Evolutionary conservation across 495 filamentous ascomycete genomes (phyloP), one percentile per base, ranked within the genome.

Genomic region (Halenospora varia): DNA sequence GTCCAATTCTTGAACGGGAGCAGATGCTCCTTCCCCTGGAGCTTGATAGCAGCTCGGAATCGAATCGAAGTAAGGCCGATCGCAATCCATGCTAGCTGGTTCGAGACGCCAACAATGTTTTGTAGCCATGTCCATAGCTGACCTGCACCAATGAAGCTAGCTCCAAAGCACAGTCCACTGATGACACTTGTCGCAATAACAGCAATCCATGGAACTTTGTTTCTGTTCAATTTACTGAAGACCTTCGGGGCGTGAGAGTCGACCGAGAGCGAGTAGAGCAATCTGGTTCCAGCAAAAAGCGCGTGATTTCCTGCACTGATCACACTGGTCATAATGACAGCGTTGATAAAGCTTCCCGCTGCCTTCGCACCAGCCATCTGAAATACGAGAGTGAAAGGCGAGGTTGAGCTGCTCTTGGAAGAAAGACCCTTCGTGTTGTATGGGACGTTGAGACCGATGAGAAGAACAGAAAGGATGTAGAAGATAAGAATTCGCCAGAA

Each of bases 401-500:
- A 86, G 61, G 71, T 78, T 42, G 65, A 60, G 13, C 73, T 72
- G 41, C 69, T 48, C 15, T 72, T 71, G 41, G 63, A 59, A 0
- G 72, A 71, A 15, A 82, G 71, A 17, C 62, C 69, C 0, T 76
- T 74, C 51, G 75, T 75, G 62, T 71, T 76, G 49, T 82, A 82
- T 3, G 79, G 77, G 2, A 82, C 72, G 52, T 82, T 82, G 1
- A 83, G 70, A 77, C 84, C 84, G 25, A 87, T 69, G 48, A 86
- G 68, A 63, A 85, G 77, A 10, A 86, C 72, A 46, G 78, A 80
- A 50, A 85, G 63, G 53, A 86, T 73, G 71, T 95, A 95, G 76
- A 96, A 96, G 75, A 95, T 80, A 49, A 89, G 74, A 63, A 92
- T 75, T 20, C 78, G 69, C 78, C 82, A 85, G 64, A 81, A 84